phyloP scores from a whole-genome alignment of 768 basidiomycete species.

The Collybiopsis confluens region DNA sequence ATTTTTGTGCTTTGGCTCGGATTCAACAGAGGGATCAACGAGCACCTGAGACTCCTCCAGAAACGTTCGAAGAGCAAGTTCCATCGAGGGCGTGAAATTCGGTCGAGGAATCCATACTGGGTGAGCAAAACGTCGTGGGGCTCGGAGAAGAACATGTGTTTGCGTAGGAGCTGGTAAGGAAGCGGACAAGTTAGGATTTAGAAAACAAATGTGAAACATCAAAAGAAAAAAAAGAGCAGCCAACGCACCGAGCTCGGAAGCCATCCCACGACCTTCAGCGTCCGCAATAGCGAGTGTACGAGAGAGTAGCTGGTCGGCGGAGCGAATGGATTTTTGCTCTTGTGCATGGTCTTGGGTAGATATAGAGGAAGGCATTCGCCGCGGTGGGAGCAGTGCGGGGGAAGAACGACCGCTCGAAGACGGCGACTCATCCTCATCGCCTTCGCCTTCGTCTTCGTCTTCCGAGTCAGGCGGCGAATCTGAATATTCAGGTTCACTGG shows the following conservation, averaged over 20 bases:
- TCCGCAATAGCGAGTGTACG: conserved; percentile 31
- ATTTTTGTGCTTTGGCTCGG: background rate
- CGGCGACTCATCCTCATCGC: too few relatives aligned
- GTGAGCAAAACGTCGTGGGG: conserved; percentile 21
- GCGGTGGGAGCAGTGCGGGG: conserved; percentile 7
- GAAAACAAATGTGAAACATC: too few relatives aligned
- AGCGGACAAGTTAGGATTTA: background rate
- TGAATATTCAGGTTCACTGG: too few relatives aligned
- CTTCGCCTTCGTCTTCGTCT: background rate
- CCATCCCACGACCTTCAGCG: conserved; percentile 26
- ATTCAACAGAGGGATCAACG: background rate
- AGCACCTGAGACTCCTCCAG: conserved; percentile 24
- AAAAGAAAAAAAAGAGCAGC: too few relatives aligned
- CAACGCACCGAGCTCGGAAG: conserved; percentile 35
- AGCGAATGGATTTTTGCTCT: conserved; percentile 27
- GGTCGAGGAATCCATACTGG: conserved; percentile 32
- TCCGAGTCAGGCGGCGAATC: too few relatives aligned
- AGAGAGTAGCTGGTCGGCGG: conserved; percentile 31
- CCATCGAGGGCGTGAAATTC: conserved; percentile 33
- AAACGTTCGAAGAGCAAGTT: conserved; percentile 37
- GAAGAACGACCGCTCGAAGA: conserved; percentile 12
- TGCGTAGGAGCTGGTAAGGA: conserved; percentile 16
- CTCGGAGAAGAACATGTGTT: conserved; percentile 22
- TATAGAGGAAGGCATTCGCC: background rate
- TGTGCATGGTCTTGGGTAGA: conserved; percentile 13